Conservation (phyloP, 345 rosid species). For the Durio zibethinus region DNA sequence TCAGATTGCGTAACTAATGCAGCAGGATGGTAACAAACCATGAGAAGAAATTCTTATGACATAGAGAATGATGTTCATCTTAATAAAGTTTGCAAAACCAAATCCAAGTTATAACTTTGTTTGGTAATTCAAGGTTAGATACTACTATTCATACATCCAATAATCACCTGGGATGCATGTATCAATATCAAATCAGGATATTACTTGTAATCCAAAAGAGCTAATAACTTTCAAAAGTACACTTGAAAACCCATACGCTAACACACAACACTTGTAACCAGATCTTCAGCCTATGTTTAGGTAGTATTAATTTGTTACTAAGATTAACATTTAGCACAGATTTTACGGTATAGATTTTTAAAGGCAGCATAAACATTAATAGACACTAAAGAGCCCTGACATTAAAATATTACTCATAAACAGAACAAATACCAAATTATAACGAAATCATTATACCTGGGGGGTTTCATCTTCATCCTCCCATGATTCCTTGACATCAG, state of each 20-base stretch:
- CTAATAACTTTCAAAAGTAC: not conserved
- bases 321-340: not conserved
- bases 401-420: not conserved
- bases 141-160: not conserved
- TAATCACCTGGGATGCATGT: not conserved
- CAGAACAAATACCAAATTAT: not conserved
- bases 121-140: not conserved
- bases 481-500: conserved; percentile 95
- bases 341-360: not conserved
- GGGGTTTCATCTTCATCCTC: conserved; percentile 92
- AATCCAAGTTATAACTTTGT: not conserved
- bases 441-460: conserved; percentile 44
- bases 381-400: not conserved
- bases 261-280: not conserved
- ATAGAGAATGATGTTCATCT: not conserved
- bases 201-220: not conserved
- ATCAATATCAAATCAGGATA: not conserved
- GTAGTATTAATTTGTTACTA: not conserved
- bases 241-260: not conserved
- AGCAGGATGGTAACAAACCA: not conserved
- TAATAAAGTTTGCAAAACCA: not conserved
- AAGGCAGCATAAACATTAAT: not conserved
- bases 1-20: not conserved
- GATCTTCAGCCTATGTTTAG: not conserved
- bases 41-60: not conserved